Conservation (phyloP, 371 early-diverging fungal genomes). For the Mortierella sp. region DNA sequence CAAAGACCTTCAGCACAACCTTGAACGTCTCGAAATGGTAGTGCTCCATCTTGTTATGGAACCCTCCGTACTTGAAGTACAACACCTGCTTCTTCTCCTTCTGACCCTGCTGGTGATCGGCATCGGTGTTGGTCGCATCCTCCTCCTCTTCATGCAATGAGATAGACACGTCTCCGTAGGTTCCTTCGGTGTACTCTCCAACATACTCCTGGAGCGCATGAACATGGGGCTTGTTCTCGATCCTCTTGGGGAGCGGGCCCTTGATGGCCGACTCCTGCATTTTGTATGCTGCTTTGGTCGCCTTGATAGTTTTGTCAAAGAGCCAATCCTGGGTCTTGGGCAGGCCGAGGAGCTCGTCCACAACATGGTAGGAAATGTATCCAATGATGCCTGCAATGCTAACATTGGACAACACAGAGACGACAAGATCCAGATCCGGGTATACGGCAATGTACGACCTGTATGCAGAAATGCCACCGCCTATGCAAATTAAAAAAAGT, state of each 20-base stretch:
- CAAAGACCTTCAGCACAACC: not conserved
- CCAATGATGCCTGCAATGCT: no score
- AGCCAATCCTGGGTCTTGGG: conserved; percentile 22
- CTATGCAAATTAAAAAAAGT: not conserved
- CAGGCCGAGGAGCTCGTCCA: conserved; percentile 17
- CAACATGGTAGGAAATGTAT: conserved; percentile 2
- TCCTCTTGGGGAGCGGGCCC: conserved; percentile 5
- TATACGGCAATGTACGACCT: not conserved
- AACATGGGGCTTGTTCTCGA: conserved; percentile 4
- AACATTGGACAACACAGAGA: no score
- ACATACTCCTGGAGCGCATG: conserved; percentile 8
- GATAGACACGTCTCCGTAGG: not conserved
- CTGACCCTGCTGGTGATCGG: no score
- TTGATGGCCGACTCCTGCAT: not conserved
- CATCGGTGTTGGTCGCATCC: no score
- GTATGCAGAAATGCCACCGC: not conserved
- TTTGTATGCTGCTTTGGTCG: not conserved
- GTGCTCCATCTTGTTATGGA: not conserved
- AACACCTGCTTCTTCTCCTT: no score
- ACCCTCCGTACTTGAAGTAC: not conserved
- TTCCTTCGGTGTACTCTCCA: conserved; percentile 3
- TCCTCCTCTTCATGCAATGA: not conserved
- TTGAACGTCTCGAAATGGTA: conserved; percentile 19
- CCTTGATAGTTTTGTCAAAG: not conserved
- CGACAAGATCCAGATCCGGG: conserved; percentile 12